Conservation (phyloP, 202 grass and related monocot genomes). For the Zoysia matrella region DNA sequence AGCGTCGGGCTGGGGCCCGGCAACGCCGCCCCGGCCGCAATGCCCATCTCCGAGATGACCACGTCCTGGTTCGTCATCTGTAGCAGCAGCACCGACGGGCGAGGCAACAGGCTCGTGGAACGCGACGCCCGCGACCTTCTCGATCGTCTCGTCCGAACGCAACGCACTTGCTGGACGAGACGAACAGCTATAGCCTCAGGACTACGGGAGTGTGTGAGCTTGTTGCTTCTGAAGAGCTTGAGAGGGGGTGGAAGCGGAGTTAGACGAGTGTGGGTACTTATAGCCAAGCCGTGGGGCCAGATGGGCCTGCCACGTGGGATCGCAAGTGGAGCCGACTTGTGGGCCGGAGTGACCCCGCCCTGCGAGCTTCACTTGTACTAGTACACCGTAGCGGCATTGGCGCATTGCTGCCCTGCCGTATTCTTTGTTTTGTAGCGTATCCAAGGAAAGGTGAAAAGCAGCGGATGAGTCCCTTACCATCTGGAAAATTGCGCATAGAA, state of each 20-base stretch:
- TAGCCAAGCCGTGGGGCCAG: constrained; percentile 38
- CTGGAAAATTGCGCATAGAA: too few relatives aligned
- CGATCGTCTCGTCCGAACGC: constrained; percentile 22
- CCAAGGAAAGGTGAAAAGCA: neutral
- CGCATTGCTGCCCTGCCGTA: constrained; percentile 1
- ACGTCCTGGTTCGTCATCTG: constrained; percentile 86
- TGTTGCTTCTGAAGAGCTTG: constrained; percentile 16
- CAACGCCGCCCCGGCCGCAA: constrained; percentile 57
- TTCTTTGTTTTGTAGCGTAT: constrained; percentile 36
- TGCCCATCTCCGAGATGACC: constrained; percentile 9
- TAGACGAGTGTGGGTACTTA: constrained; percentile 50
- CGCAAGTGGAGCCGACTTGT: constrained; percentile 45
- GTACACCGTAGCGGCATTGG: neutral
- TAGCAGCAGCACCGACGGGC: neutral
- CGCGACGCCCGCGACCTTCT: neutral
- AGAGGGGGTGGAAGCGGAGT: constrained; percentile 29
- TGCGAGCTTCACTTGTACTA: neutral
- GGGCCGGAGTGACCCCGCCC: neutral
- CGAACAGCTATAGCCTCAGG: constrained; percentile 1
- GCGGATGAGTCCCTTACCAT: too few relatives aligned
- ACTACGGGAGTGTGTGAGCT: neutral
- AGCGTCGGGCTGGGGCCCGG: constrained; percentile 41
- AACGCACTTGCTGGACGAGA: neutral
- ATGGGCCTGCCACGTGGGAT: constrained; percentile 46
- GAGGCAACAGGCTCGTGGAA: neutral